phyloP scores from a whole-genome alignment of 2,329 filamentous ascomycete species.

The Sporothrix schenckii region DNA sequence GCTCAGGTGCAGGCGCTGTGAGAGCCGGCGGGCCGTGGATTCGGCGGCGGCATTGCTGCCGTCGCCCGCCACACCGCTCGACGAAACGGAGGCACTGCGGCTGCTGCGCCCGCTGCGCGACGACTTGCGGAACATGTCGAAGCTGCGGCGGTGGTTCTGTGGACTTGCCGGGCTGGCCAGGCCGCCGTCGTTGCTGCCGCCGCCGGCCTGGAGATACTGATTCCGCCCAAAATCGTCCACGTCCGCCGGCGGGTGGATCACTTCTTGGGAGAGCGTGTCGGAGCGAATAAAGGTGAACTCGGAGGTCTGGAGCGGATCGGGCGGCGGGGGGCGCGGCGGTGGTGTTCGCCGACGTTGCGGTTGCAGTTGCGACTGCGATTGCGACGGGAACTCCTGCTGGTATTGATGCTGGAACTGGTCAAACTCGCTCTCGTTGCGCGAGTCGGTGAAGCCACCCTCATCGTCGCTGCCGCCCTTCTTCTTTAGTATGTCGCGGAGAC shows the following conservation, averaged over 20 bases:
- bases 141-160: conserved; percentile 38
- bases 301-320: conserved; percentile 50
- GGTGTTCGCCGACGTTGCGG: conserved; percentile 3
- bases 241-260: conserved; percentile 68
- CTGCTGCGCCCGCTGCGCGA: conserved; percentile 40
- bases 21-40: conserved; percentile 54
- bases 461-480: conserved; percentile 32
- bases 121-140: conserved; percentile 43
- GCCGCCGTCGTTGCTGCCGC: conserved; percentile 36
- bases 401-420: conserved; percentile 23
- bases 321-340: conserved; percentile 41
- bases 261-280: conserved; percentile 78
- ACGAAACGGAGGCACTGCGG: conserved; percentile 54
- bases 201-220: conserved; percentile 37
- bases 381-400: conserved; percentile 4
- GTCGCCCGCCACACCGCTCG: conserved; percentile 43
- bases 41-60: conserved; percentile 33
- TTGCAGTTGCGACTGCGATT: not conserved
- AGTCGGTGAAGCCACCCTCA: conserved; percentile 10
- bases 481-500: conserved; percentile 31
- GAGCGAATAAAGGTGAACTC: conserved; percentile 84
- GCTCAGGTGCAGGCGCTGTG: conserved; percentile 70
- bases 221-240: conserved; percentile 31
- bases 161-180: conserved; percentile 37
- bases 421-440: conserved; percentile 3